phyloP scores from a whole-genome alignment of 352 stramenopile species.

The Sclerospora graminicola region DNA sequence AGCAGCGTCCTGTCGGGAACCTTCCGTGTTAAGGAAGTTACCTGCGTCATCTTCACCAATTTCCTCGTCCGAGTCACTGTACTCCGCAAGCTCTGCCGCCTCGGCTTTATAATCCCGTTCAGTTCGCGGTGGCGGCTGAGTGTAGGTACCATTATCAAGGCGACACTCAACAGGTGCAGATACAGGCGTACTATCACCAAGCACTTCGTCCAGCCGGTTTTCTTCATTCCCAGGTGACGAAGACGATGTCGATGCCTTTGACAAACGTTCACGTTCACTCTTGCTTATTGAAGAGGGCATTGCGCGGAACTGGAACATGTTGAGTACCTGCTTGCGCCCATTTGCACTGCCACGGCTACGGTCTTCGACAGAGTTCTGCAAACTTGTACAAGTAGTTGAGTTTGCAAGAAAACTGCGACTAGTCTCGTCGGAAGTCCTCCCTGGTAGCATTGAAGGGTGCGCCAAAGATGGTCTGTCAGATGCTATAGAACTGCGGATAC shows the following conservation, averaged over 20 bases:
- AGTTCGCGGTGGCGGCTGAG: slow-evolving; percentile 8
- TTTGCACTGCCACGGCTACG: slow-evolving; percentile 23
- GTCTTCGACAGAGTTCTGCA: slow-evolving; percentile 21
- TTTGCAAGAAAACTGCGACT: slow-evolving; percentile 28
- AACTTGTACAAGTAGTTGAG: slow-evolving; percentile 19
- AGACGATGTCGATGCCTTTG: slow-evolving; percentile 25
- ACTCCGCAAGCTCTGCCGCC: slow-evolving; percentile 22
- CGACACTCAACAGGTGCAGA: slow-evolving; percentile 24
- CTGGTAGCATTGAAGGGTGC: no score
- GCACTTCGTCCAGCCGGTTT: slow-evolving; percentile 20
- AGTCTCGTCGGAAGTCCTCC: slow-evolving; percentile 22
- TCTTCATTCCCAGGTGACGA: slow-evolving; percentile 27
- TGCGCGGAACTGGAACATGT: slow-evolving; percentile 56
- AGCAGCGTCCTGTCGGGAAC: slow-evolving; percentile 1
- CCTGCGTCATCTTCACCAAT: slow-evolving; percentile 16
- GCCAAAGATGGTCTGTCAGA: slow-evolving; percentile 21
- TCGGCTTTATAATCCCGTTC: slow-evolving; percentile 25
- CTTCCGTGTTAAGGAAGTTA: slow-evolving; percentile 27
- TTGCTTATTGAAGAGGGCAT: slow-evolving; percentile 27
- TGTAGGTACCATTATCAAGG: slow-evolving; percentile 51
- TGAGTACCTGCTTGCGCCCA: slow-evolving; percentile 34
- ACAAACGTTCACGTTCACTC: slow-evolving; percentile 23
- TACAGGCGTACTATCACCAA: slow-evolving; percentile 18
- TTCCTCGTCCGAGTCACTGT: slow-evolving; percentile 19
- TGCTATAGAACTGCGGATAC: slow-evolving; percentile 16